Percentiles rank a stretch among this genome's conserved stretches.
Evolutionary conservation across 352 stramenopile genomes (phyloP).

Genomic region (Phytophthora parvispora): DNA sequence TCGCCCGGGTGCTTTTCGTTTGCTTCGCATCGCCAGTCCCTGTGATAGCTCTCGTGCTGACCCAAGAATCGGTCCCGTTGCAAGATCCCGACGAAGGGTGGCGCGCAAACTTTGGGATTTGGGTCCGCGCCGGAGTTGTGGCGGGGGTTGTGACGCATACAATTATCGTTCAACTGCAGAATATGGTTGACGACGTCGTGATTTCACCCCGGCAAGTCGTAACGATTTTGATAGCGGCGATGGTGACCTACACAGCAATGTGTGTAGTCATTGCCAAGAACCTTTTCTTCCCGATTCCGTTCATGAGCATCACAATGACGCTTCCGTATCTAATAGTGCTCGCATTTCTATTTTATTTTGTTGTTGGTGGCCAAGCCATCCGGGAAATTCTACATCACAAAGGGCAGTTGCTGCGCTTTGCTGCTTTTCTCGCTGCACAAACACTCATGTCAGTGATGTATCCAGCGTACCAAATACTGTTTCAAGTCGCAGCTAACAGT

Average conservation of each 20-base stretch:
- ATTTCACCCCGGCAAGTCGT: slow-evolving; percentile 11
- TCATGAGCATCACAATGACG: slow-evolving; percentile 16
- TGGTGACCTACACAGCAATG: background rate
- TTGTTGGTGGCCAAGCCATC: slow-evolving; percentile 1
- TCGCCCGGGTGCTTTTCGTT: slow-evolving; percentile 4
- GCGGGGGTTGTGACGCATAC: background rate
- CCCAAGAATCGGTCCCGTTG: slow-evolving; percentile 4
- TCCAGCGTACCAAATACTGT: slow-evolving; percentile 19
- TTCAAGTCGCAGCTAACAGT: slow-evolving; percentile 4
- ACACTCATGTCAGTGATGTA: slow-evolving; percentile 17
- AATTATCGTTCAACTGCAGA: background rate
- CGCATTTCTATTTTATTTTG: background rate
- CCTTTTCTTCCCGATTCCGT: slow-evolving; percentile 25
- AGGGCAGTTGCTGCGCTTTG: slow-evolving; percentile 7
- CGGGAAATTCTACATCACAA: background rate
- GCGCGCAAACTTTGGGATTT: slow-evolving; percentile 6
- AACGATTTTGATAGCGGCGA: background rate
- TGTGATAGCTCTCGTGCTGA: background rate
- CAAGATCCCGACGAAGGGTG: slow-evolving; percentile 4
- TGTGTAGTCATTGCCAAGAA: background rate
- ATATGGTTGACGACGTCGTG: slow-evolving; percentile 5
- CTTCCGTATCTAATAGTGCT: background rate
- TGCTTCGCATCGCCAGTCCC: slow-evolving; percentile 24
- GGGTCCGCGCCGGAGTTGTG: background rate
- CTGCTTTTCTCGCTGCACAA: slow-evolving; percentile 4